These are phyloP conservation scores for Sequoia sempervirens DNA, from an alignment of 75 land plant genomes.

Conservation along the genomic window DNA sequence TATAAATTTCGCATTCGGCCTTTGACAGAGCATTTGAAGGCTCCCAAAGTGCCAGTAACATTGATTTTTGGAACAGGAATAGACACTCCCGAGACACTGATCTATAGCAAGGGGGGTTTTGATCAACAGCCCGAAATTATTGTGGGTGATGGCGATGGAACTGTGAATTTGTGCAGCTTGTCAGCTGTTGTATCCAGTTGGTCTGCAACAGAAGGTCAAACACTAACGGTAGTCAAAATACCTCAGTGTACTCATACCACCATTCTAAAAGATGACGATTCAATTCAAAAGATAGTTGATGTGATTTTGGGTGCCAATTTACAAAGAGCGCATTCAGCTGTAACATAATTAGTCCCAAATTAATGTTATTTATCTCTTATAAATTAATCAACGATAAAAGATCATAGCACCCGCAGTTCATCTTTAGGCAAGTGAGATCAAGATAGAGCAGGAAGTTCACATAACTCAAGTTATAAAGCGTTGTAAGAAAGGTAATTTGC, in stretches of 20 bases:
- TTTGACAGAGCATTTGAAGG: conserved; percentile 24
- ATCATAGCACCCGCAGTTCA: background rate
- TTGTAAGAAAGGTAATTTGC: background rate
- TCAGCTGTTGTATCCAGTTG: conserved; percentile 34
- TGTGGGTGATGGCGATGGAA: conserved; percentile 95
- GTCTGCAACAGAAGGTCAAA: conserved; percentile 42
- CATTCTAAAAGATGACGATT: no score
- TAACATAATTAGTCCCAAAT: background rate
- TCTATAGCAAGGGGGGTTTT: conserved; percentile 61
- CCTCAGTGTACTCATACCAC: no score
- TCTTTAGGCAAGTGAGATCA: background rate
- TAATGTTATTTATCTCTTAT: background rate
- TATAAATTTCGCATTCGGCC: conserved; percentile 62
- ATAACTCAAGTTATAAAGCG: background rate
- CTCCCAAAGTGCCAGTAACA: conserved; percentile 62
- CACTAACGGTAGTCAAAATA: no score
- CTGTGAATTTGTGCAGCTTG: conserved; percentile 83
- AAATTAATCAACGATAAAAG: background rate
- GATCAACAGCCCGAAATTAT: conserved; percentile 60
- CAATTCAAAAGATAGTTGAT: no score
- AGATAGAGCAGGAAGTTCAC: background rate
- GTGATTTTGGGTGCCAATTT: conserved; percentile 23
- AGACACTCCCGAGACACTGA: conserved; percentile 57
- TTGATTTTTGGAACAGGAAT: conserved; percentile 64
- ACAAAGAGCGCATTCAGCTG: background rate